Conservation (phyloP, 2,329 filamentous ascomycete species). For the Xylariaceae sp. region DNA sequence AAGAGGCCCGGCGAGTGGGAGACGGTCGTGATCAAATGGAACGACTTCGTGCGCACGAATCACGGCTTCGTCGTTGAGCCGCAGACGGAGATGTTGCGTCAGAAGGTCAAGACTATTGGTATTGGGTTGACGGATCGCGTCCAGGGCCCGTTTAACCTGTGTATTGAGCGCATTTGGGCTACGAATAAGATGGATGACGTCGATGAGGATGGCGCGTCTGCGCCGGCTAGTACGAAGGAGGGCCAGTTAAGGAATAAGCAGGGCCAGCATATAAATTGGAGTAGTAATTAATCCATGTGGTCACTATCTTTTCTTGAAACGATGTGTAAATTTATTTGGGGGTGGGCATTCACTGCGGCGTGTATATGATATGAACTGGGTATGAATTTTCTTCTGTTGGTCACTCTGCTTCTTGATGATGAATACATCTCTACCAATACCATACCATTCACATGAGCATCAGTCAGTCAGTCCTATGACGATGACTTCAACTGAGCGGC, state of each 20-base stretch:
- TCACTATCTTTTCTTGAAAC: neutral
- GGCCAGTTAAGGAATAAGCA: slow-evolving; percentile 39
- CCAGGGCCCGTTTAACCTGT: slow-evolving; percentile 81
- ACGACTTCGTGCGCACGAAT: slow-evolving; percentile 92
- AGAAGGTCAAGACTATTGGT: slow-evolving; percentile 80
- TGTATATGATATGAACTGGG: slow-evolving; percentile 15
- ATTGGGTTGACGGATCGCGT: slow-evolving; percentile 85
- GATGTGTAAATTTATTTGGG: slow-evolving; percentile 7
- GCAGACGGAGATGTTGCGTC: slow-evolving; percentile 80
- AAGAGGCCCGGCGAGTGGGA: slow-evolving; percentile 84
- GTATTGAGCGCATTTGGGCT: slow-evolving; percentile 83
- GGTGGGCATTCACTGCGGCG: neutral
- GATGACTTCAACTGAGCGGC: slow-evolving; percentile 27
- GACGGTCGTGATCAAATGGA: slow-evolving; percentile 85
- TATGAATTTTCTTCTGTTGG: slow-evolving; percentile 9
- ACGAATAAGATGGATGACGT: slow-evolving; percentile 59
- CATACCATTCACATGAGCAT: slow-evolving; percentile 1
- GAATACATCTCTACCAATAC: slow-evolving; percentile 2
- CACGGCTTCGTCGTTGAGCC: slow-evolving; percentile 88
- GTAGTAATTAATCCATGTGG: slow-evolving; percentile 22
- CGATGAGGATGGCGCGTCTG: slow-evolving; percentile 25
- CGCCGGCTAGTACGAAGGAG: slow-evolving; percentile 17
- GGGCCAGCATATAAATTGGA: slow-evolving; percentile 41
- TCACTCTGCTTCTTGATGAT: neutral
- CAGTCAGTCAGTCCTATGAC: neutral